These are phyloP conservation scores for Fusarium dlaminii DNA, from an alignment of 2,329 filamentous ascomycete genomes.

Conservation along the genomic window DNA sequence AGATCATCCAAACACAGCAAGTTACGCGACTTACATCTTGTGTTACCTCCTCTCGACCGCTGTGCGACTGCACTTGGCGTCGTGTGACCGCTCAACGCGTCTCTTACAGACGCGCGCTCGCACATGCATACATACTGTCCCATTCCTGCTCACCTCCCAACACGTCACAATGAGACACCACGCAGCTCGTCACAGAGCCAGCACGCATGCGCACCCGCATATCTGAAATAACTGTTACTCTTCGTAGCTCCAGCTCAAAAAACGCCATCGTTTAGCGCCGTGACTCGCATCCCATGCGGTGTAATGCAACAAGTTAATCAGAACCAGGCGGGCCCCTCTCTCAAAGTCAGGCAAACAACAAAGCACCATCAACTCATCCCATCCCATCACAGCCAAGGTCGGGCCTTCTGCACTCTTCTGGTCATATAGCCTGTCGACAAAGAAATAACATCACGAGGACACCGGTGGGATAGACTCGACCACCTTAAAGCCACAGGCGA, in stretches of 20 bases:
- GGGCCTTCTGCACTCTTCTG: slow-evolving; percentile 21
- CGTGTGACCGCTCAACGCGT: slow-evolving; percentile 21
- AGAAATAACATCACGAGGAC: slow-evolving; percentile 20
- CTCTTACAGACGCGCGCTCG: background rate
- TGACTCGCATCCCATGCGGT: slow-evolving; percentile 32
- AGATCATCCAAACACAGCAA: slow-evolving; percentile 18
- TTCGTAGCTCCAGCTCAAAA: slow-evolving; percentile 1
- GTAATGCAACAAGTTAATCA: slow-evolving; percentile 18
- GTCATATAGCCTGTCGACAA: slow-evolving; percentile 22
- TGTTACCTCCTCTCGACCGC: slow-evolving; percentile 12
- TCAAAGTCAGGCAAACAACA: slow-evolving; percentile 4
- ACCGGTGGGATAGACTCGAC: slow-evolving; percentile 2
- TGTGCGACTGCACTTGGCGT: slow-evolving; percentile 2
- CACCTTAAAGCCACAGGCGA: slow-evolving; percentile 18
- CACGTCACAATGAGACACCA: slow-evolving; percentile 42
- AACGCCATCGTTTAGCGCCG: slow-evolving; percentile 25
- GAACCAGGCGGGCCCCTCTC: slow-evolving; percentile 13
- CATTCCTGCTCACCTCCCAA: slow-evolving; percentile 22
- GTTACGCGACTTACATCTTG: slow-evolving; percentile 18
- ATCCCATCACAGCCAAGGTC: slow-evolving; percentile 9
- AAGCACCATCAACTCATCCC: background rate
- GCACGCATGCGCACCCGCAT: slow-evolving; percentile 10
- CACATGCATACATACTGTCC: slow-evolving; percentile 7
- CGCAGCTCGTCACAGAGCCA: slow-evolving; percentile 25
- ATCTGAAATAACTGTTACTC: slow-evolving; percentile 3